A percentile compares a stretch with the other conserved stretches of the same genome.
Evolutionary conservation across 2,329 filamentous ascomycete genomes (phyloP).

Genomic region (Colletotrichum sp.): DNA sequence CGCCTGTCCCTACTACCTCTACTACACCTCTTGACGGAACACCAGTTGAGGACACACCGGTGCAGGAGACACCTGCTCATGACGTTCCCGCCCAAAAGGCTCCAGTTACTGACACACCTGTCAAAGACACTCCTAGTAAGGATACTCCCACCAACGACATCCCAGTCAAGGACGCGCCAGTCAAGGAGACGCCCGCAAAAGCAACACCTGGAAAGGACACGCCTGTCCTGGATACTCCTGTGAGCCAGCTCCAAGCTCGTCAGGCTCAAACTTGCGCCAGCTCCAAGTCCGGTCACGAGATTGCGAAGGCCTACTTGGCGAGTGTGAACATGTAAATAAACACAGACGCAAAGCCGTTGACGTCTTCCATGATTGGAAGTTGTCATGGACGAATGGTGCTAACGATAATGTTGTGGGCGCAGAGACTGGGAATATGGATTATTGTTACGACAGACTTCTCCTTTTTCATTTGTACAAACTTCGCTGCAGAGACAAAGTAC

Average conservation of each 20-base stretch:
- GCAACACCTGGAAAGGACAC: background rate
- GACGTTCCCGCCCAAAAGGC: accelerated
- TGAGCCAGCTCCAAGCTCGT: background rate
- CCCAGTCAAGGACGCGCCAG: background rate
- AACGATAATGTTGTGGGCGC: background rate
- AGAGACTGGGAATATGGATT: accelerated
- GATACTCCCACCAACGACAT: background rate
- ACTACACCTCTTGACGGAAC: background rate
- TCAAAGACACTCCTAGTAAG: background rate
- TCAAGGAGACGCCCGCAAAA: background rate
- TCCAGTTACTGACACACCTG: accelerated
- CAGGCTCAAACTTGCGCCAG: background rate
- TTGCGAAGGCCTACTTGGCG: background rate
- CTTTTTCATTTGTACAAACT: background rate
- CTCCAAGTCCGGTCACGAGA: background rate
- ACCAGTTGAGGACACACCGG: background rate
- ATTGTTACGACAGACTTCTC: accelerated
- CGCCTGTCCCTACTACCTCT: background rate
- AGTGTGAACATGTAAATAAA: background rate
- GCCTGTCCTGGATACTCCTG: background rate
- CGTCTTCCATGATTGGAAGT: background rate
- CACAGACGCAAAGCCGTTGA: accelerated
- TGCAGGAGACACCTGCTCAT: background rate
- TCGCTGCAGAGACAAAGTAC: accelerated
- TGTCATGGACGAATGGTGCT: background rate